These are phyloP conservation scores for Lactifluus subvellereus DNA, from an alignment of 768 basidiomycete genomes.

Conservation along the genomic window DNA sequence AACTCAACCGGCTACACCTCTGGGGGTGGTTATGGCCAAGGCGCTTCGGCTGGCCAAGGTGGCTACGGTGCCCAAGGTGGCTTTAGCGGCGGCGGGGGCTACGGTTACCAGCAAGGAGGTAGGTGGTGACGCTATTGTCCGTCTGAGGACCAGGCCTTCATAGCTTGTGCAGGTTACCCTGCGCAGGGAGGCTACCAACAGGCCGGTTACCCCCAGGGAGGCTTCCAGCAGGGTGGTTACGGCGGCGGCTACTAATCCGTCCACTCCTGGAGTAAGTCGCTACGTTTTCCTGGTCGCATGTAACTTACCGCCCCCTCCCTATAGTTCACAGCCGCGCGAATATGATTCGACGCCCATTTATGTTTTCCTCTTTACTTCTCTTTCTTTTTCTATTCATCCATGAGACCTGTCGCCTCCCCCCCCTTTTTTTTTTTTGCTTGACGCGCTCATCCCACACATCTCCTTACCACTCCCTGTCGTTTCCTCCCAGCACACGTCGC, in stretches of 20 bases:
- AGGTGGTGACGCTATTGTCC: background rate
- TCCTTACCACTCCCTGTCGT: slow-evolving; percentile 36
- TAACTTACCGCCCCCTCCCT: background rate
- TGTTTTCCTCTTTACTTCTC: slow-evolving; percentile 15
- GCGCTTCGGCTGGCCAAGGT: slow-evolving; percentile 29
- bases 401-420: background rate
- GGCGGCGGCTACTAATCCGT: slow-evolving; percentile 22
- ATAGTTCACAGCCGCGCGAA: slow-evolving; percentile 4
- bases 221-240: slow-evolving; percentile 7
- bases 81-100: slow-evolving; percentile 22
- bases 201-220: background rate
- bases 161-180: background rate
- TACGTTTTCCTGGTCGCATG: too few species aligned
- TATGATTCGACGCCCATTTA: slow-evolving; percentile 7
- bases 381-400: slow-evolving; percentile 15
- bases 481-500: slow-evolving; percentile 38
- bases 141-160: background rate
- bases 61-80: slow-evolving; percentile 24
- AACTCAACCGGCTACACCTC: slow-evolving; percentile 29
- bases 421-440: slow-evolving; percentile 23
- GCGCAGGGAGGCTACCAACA: slow-evolving; percentile 21
- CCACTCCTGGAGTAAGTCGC: slow-evolving; percentile 1
- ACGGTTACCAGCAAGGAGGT: slow-evolving; percentile 2
- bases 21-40: slow-evolving; percentile 25
- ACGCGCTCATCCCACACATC: slow-evolving; percentile 34